phyloP scores from a whole-genome alignment of 176 grass and related monocot genomes.

The Paspalum vaginatum region DNA sequence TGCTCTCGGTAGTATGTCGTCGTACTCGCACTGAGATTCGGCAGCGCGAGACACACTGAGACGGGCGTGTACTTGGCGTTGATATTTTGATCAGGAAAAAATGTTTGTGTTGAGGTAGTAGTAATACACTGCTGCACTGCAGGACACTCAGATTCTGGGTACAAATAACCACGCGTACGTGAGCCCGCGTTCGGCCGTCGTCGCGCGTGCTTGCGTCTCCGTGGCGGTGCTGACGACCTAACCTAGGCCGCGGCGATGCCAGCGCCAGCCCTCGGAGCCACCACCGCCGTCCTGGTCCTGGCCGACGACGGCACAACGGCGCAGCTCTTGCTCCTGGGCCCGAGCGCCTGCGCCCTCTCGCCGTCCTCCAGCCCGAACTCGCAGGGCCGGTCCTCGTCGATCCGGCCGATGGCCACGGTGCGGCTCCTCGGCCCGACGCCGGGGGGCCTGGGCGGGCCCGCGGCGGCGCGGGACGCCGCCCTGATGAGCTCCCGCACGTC shows the following conservation, averaged over 20 bases:
- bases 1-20: not conserved
- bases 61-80: too few relatives aligned
- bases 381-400: constrained; percentile 72
- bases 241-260: not conserved
- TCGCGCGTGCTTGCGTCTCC: not conserved
- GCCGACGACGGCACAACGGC: constrained; percentile 27
- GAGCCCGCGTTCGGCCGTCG: not conserved
- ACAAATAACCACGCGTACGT: not conserved
- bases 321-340: constrained; percentile 54
- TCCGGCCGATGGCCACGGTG: constrained; percentile 49
- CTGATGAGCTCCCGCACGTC: constrained; percentile 60
- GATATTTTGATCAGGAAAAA: too few relatives aligned
- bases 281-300: not conserved
- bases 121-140: too few relatives aligned
- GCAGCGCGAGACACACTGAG: not conserved
- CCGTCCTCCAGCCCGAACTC: constrained; percentile 47
- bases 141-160: not conserved
- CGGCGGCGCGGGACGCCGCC: constrained; percentile 15
- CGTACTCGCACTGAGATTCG: not conserved
- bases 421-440: constrained; percentile 46
- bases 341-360: constrained; percentile 10
- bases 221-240: not conserved
- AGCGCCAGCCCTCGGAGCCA: not conserved
- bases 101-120: too few relatives aligned
- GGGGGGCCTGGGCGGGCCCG: not conserved